Evolutionary conservation across 495 filamentous ascomycete species (phyloP).

Genomic region (Talaromyces stipitatus): DNA sequence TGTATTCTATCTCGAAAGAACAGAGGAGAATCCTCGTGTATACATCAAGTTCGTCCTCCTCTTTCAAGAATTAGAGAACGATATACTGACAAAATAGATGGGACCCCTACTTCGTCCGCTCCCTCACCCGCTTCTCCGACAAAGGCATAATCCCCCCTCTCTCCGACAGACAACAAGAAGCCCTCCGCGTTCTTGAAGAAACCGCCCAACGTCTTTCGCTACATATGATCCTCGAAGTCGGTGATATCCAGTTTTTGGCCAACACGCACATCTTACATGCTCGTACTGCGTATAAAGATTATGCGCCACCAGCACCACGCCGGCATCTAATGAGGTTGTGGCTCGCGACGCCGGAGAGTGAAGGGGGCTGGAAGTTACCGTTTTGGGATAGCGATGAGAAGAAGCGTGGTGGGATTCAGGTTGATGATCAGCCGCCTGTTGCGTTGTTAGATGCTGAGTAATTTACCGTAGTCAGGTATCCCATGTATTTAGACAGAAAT

Average conservation of each 20-base stretch:
- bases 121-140: constrained; percentile 58
- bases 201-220: constrained; percentile 57
- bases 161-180: constrained; percentile 53
- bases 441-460: constrained; percentile 69
- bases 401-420: constrained; percentile 83
- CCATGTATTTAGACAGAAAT: too few species aligned
- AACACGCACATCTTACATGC: constrained; percentile 66
- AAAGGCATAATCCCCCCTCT: constrained; percentile 59
- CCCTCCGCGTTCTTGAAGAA: constrained; percentile 56
- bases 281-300: constrained; percentile 59
- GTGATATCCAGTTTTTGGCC: constrained; percentile 71
- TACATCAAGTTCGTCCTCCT: constrained; percentile 41
- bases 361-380: constrained; percentile 80
- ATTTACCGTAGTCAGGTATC: too few species aligned
- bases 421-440: constrained; percentile 64
- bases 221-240: constrained; percentile 72
- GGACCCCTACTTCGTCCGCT: constrained; percentile 74
- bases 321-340: constrained; percentile 80
- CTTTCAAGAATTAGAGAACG: constrained; percentile 1
- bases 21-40: constrained; percentile 38
- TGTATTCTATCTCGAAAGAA: constrained; percentile 64
- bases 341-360: constrained; percentile 70
- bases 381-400: constrained; percentile 74
- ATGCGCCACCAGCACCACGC: constrained; percentile 52
- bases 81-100: constrained; percentile 41